These are phyloP conservation scores for Amphicarpaea edgeworthii DNA, from an alignment of 306 rosid genomes.

Conservation along the genomic window DNA sequence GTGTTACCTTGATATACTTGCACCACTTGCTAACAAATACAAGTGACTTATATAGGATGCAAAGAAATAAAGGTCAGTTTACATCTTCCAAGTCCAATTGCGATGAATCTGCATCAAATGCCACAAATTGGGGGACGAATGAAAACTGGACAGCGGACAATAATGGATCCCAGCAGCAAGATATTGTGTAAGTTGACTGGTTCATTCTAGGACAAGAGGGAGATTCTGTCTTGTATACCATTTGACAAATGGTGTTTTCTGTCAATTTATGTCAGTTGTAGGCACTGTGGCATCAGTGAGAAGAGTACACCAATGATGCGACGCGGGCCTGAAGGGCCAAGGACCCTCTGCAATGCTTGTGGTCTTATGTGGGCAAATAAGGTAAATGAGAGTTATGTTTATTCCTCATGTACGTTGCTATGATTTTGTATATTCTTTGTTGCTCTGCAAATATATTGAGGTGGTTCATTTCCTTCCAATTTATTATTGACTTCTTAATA, in stretches of 20 bases:
- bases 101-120: constrained; percentile 69
- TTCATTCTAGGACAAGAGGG: constrained; percentile 35
- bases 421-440: constrained; percentile 19
- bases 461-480: constrained; percentile 28
- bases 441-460: constrained; percentile 8
- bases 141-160: constrained; percentile 61
- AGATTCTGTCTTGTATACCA: constrained; percentile 5
- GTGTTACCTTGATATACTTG: constrained; percentile 37
- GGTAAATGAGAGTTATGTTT: constrained; percentile 53
- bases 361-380: constrained; percentile 94
- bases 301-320: constrained; percentile 86
- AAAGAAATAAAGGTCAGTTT: constrained; percentile 82
- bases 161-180: constrained; percentile 71
- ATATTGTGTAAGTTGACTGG: constrained; percentile 66
- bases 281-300: constrained; percentile 79
- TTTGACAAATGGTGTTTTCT: constrained; percentile 28
- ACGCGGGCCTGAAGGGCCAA: constrained; percentile 88
- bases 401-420: background rate
- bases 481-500: constrained; percentile 15
- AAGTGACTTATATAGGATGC: constrained; percentile 63
- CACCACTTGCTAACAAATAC: constrained; percentile 27
- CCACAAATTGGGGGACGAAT: constrained; percentile 59
- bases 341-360: constrained; percentile 87
- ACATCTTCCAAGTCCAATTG: constrained; percentile 70
- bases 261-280: constrained; percentile 59